These are phyloP conservation scores for Cystofilobasidium macerans DNA, from an alignment of 768 basidiomycete species.

Conservation along the genomic window DNA sequence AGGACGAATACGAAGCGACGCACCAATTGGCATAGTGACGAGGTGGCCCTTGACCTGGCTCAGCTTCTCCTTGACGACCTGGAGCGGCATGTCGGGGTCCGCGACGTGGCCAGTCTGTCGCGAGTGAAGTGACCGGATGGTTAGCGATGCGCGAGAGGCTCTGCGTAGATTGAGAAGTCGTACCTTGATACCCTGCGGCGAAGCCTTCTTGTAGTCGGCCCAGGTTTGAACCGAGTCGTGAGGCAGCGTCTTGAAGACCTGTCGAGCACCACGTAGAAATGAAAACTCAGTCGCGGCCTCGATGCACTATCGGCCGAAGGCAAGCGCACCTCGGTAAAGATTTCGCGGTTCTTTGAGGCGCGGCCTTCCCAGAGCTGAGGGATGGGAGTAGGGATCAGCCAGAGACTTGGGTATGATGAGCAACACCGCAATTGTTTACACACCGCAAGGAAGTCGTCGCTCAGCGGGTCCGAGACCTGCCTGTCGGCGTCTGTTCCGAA, in stretches of 20 bases:
- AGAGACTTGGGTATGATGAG: too few species aligned
- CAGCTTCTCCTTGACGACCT: slow-evolving; percentile 65
- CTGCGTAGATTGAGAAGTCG: not conserved
- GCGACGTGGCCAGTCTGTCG: slow-evolving; percentile 66
- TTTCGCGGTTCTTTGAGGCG: slow-evolving; percentile 66
- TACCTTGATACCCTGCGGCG: slow-evolving; percentile 2
- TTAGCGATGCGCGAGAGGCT: slow-evolving; percentile 44
- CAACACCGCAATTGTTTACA: too few species aligned
- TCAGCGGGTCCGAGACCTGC: slow-evolving; percentile 66
- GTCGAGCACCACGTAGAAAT: not conserved
- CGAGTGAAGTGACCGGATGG: slow-evolving; percentile 47
- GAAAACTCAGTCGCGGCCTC: not conserved
- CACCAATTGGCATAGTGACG: slow-evolving; percentile 51
- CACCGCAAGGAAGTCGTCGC: slow-evolving; percentile 45
- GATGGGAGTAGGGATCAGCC: not conserved
- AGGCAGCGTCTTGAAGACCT: slow-evolving; percentile 39
- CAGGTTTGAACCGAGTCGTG: slow-evolving; percentile 69
- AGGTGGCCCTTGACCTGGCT: slow-evolving; percentile 44
- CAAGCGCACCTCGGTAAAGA: slow-evolving; percentile 67
- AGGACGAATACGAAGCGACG: slow-evolving; percentile 43
- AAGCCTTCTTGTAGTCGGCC: slow-evolving; percentile 51
- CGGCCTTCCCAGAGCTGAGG: slow-evolving; percentile 52
- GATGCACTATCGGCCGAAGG: not conserved
- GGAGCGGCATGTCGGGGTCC: slow-evolving; percentile 50
- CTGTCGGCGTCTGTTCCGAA: slow-evolving; percentile 47